Conservation (phyloP, 2,329 filamentous ascomycete genomes). For the Hymenoscyphus fructigenus region DNA sequence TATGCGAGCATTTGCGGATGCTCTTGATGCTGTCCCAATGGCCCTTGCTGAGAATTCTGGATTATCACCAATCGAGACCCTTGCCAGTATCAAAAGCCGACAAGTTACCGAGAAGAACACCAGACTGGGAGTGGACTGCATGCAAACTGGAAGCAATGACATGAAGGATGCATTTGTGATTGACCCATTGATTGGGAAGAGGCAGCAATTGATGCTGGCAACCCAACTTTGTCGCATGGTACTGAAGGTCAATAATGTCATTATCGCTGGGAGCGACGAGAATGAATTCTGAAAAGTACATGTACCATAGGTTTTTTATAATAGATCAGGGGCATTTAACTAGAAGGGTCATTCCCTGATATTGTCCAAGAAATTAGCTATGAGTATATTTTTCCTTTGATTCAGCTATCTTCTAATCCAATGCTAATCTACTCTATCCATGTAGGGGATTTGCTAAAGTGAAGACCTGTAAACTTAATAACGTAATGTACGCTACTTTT, state of each 20-base stretch:
- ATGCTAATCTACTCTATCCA: constrained; percentile 1
- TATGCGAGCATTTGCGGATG: constrained; percentile 96
- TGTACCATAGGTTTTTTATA: constrained; percentile 31
- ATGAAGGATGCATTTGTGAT: constrained; percentile 99
- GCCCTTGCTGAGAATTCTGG: constrained; percentile 96
- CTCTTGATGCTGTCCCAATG: constrained; percentile 91
- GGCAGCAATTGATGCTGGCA: constrained; percentile 91
- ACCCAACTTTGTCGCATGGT: constrained; percentile 99
- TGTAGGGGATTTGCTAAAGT: not conserved
- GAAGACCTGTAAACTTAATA: not conserved
- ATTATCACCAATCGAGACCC: constrained; percentile 89
- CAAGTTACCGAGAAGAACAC: constrained; percentile 84
- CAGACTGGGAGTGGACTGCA: constrained; percentile 92
- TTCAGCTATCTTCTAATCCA: not conserved
- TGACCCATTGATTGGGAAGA: constrained; percentile 96
- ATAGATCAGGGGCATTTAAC: constrained; percentile 26
- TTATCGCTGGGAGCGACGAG: constrained; percentile 83
- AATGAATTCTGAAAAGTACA: constrained; percentile 70
- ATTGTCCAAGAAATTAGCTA: not conserved
- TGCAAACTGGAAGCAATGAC: constrained; percentile 91
- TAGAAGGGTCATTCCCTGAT: constrained; percentile 14
- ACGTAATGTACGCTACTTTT: too few species aligned
- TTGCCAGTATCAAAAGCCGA: constrained; percentile 92
- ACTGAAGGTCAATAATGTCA: constrained; percentile 95
- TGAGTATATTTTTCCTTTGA: not conserved